Evolutionary conservation across 2,329 filamentous ascomycete species (phyloP).

Genomic region (Ramularia collo-cygni): DNA sequence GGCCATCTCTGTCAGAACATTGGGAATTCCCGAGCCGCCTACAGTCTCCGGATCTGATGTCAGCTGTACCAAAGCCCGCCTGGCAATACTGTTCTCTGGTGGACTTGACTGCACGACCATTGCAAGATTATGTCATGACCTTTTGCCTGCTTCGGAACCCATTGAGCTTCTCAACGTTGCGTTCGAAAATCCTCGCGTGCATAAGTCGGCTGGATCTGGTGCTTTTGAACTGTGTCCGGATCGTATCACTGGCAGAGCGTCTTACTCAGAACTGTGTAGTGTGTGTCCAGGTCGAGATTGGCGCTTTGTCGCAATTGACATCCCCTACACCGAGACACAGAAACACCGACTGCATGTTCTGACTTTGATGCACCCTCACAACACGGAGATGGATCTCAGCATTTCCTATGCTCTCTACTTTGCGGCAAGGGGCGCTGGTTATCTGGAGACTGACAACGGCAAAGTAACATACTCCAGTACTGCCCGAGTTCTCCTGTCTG

Average conservation of each 20-base stretch:
- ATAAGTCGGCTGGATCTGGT: conserved; percentile 31
- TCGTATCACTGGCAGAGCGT: conserved; percentile 74
- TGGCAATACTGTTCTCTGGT: conserved; percentile 87
- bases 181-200: conserved; percentile 80
- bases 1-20: conserved; percentile 36
- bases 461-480: conserved; percentile 53
- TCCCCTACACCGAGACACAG: conserved; percentile 70
- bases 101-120: conserved; percentile 89
- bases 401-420: conserved; percentile 95
- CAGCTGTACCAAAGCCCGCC: conserved; percentile 35
- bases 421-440: conserved; percentile 62
- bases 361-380: conserved; percentile 80
- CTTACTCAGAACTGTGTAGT: conserved; percentile 64
- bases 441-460: neutral
- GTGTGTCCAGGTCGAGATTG: conserved; percentile 66
- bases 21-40: conserved; percentile 52
- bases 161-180: conserved; percentile 93
- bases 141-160: conserved; percentile 59
- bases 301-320: conserved; percentile 79
- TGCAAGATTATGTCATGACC: conserved; percentile 70
- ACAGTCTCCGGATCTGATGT: neutral
- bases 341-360: conserved; percentile 64
- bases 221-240: conserved; percentile 84
- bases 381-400: conserved; percentile 97
- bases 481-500: conserved; percentile 80